These are phyloP conservation scores for Tolypocladium amazonense DNA, from an alignment of 2,329 filamentous ascomycete species.

Conservation along the genomic window DNA sequence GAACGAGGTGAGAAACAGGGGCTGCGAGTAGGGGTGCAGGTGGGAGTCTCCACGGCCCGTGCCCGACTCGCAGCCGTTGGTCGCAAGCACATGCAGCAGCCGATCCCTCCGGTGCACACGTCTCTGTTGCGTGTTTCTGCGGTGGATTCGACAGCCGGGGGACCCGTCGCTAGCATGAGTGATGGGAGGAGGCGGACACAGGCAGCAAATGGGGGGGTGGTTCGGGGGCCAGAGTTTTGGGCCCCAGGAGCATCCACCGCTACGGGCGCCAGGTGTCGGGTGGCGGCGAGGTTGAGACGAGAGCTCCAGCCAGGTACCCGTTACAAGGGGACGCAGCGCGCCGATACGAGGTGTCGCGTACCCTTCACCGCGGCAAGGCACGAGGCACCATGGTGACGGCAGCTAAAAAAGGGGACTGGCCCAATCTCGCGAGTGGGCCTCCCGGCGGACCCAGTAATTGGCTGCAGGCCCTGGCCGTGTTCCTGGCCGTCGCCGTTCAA, in stretches of 20 bases:
- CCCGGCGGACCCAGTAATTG: slow-evolving; percentile 7
- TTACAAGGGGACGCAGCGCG: background rate
- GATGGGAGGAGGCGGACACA: background rate
- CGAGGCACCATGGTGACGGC: background rate
- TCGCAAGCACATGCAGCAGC: background rate
- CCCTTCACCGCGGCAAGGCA: background rate
- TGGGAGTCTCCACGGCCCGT: slow-evolving; percentile 6
- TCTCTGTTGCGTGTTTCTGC: background rate
- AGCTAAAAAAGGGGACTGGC: slow-evolving; percentile 3
- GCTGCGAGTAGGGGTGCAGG: background rate
- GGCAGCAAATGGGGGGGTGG: background rate
- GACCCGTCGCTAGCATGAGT: background rate
- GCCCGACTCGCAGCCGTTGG: slow-evolving; percentile 1
- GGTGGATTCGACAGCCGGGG: background rate
- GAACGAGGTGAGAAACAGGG: slow-evolving; percentile 6
- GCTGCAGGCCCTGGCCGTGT: background rate
- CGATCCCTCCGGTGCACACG: background rate
- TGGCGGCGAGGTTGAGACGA: background rate
- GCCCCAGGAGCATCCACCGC: background rate
- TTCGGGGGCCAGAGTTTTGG: background rate
- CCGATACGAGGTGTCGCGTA: background rate
- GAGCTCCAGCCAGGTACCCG: background rate
- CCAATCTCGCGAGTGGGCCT: slow-evolving; percentile 7
- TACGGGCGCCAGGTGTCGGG: background rate
- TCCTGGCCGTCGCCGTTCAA: slow-evolving; percentile 7